These are phyloP conservation scores for Wickerhamomyces kurtzmanii DNA, from an alignment of 805 yeast species.

Conservation along the genomic window DNA sequence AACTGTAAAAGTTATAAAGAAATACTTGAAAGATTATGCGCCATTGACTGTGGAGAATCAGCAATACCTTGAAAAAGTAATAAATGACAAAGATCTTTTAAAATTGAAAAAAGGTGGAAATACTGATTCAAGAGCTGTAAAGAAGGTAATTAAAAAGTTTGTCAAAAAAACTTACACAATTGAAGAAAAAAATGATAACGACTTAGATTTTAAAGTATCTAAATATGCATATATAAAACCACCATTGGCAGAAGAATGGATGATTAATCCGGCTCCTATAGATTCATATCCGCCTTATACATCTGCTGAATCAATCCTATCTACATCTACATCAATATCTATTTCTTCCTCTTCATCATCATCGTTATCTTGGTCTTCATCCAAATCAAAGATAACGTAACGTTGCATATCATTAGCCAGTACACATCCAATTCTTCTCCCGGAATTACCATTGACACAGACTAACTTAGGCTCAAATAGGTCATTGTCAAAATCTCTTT, in stretches of 20 bases:
- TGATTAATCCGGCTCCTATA: too few species aligned
- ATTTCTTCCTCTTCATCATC: conserved; percentile 8
- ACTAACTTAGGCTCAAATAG: conserved; percentile 16
- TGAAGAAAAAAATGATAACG: too few species aligned
- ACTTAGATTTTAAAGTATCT: conserved; percentile 6
- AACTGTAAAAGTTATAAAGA: conserved; percentile 11
- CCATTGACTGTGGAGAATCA: conserved; percentile 12
- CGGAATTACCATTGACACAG: conserved; percentile 18
- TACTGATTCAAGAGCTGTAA: conserved; percentile 1
- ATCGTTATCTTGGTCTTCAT: conserved; percentile 5
- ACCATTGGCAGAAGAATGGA: too few species aligned
- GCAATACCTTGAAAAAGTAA: conserved; percentile 5
- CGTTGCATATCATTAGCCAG: conserved; percentile 24
- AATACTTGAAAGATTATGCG: conserved; percentile 7
- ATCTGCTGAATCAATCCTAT: conserved; percentile 10
- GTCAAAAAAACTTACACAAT: conserved; percentile 11
- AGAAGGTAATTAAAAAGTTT: conserved; percentile 15
- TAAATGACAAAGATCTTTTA: conserved; percentile 4
- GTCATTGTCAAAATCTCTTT: conserved; percentile 2
- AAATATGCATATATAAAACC: conserved; percentile 11
- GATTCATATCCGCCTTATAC: conserved; percentile 8
- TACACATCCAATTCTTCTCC: conserved; percentile 23
- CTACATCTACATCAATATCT: conserved; percentile 10
- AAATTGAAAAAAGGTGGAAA: background rate
- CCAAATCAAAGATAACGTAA: conserved; percentile 15